Conservation (phyloP, 495 filamentous ascomycete species). For the Lasiosphaeria hispida region DNA sequence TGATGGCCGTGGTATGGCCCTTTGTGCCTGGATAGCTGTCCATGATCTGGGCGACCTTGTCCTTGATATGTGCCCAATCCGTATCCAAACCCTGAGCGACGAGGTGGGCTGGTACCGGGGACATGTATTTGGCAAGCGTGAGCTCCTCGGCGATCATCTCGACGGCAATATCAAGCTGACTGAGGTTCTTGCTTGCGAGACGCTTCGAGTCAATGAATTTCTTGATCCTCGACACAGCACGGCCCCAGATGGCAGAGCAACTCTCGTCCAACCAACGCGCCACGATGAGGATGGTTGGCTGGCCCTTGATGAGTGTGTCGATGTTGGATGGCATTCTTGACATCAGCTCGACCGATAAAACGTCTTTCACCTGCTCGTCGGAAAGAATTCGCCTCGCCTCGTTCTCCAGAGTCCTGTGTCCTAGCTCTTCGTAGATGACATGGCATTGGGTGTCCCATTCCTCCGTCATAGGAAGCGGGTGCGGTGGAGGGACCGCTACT, state of each 20-base stretch:
- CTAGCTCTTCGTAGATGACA: background rate
- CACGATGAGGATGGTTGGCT: conserved; percentile 2
- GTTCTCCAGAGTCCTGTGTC: background rate
- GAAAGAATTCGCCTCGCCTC: background rate
- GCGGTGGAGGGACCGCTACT: no score
- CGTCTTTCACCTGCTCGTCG: background rate
- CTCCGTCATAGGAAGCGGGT: background rate
- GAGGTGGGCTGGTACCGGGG: background rate
- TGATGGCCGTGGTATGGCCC: background rate
- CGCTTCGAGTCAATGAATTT: background rate
- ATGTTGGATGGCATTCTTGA: background rate
- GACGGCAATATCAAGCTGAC: background rate
- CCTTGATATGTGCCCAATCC: background rate
- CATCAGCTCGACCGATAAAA: background rate
- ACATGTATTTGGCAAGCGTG: background rate
- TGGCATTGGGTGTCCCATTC: background rate
- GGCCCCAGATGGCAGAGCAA: background rate
- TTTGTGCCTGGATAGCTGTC: background rate
- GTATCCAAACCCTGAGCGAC: background rate
- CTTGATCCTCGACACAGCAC: background rate
- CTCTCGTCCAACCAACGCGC: background rate
- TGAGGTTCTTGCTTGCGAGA: background rate
- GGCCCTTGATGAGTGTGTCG: background rate
- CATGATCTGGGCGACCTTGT: background rate
- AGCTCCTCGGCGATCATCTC: background rate